Percentiles rank a stretch among this genome's conserved stretches.
These are phyloP conservation scores for Panaeolus papilionaceus DNA, from an alignment of 768 basidiomycete genomes.

Conservation along the genomic window DNA sequence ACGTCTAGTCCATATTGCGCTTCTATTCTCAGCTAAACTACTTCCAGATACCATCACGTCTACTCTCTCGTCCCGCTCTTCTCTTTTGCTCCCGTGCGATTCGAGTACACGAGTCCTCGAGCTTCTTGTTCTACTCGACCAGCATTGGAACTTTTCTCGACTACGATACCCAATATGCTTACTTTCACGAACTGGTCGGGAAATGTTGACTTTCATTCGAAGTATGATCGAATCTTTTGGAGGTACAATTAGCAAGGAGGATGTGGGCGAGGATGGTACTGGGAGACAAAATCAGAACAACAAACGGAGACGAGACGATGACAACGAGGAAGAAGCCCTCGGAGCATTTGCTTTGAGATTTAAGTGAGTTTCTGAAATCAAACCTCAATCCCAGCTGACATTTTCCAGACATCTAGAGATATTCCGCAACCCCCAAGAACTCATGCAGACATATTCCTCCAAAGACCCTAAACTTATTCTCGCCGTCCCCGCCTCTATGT, in stretches of 20 bases:
- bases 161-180: conserved; percentile 91
- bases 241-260: conserved; percentile 92
- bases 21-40: conserved; percentile 18
- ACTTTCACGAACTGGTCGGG: conserved; percentile 87
- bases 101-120: conserved; percentile 95
- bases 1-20: conserved; percentile 1
- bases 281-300: conserved; percentile 58
- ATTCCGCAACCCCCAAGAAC: conserved; percentile 81
- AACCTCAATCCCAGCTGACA: neutral
- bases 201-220: conserved; percentile 92
- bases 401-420: conserved; percentile 83
- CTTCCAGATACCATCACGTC: conserved; percentile 83
- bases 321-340: conserved; percentile 80
- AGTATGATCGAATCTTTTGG: conserved; percentile 99
- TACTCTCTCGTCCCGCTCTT: conserved; percentile 80
- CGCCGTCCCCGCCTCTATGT: conserved; percentile 90
- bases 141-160: conserved; percentile 94
- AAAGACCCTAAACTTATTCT: conserved; percentile 93
- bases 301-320: conserved; percentile 62
- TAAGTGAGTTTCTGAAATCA: conserved; percentile 56
- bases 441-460: conserved; percentile 83
- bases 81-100: conserved; percentile 91
- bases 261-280: conserved; percentile 80
- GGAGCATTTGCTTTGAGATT: conserved; percentile 91
- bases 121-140: conserved; percentile 93